These are phyloP conservation scores for Perilla frutescens DNA, from an alignment of 257 asterid genomes.

Conservation along the genomic window DNA sequence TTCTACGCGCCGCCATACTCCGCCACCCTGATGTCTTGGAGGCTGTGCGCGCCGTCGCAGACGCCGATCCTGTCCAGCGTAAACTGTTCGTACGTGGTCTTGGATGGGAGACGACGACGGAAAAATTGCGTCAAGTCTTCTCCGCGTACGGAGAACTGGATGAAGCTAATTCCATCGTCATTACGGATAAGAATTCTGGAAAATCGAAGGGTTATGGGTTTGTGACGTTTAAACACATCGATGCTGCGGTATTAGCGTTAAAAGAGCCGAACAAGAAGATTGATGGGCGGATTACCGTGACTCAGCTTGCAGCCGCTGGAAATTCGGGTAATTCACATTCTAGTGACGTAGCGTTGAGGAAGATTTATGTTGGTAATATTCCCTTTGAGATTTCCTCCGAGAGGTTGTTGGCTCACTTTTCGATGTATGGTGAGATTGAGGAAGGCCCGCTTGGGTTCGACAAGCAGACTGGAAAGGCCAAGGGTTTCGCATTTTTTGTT, in stretches of 20 bases:
- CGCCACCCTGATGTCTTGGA: slow-evolving; percentile 80
- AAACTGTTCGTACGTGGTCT: slow-evolving; percentile 96
- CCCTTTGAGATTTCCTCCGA: slow-evolving; percentile 90
- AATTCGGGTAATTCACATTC: slow-evolving; percentile 66
- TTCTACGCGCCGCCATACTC: slow-evolving; percentile 76
- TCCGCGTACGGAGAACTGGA: slow-evolving; percentile 78
- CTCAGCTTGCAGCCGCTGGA: slow-evolving; percentile 89
- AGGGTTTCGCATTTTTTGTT: slow-evolving; percentile 94
- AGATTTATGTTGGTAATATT: slow-evolving; percentile 94
- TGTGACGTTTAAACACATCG: slow-evolving; percentile 85
- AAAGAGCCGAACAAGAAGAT: slow-evolving; percentile 89
- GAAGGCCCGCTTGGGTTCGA: slow-evolving; percentile 98
- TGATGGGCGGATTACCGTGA: slow-evolving; percentile 93
- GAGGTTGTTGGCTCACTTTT: slow-evolving; percentile 70
- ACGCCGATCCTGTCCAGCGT: slow-evolving; percentile 77
- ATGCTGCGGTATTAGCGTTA: slow-evolving; percentile 76
- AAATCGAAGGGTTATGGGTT: slow-evolving; percentile 92
- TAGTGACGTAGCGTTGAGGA: slow-evolving; percentile 72
- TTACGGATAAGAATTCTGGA: slow-evolving; percentile 78
- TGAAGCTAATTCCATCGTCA: slow-evolving; percentile 83
- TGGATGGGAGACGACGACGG: slow-evolving; percentile 97
- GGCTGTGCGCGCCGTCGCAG: slow-evolving; percentile 80
- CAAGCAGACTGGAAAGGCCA: slow-evolving; percentile 92
- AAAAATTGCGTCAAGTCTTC: slow-evolving; percentile 75
- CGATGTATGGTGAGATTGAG: slow-evolving; percentile 90